Evolutionary conservation across 148 eudicot species (phyloP), one percentile per base, ranked within the genome.

Genomic region (Nyssa sinensis): DNA sequence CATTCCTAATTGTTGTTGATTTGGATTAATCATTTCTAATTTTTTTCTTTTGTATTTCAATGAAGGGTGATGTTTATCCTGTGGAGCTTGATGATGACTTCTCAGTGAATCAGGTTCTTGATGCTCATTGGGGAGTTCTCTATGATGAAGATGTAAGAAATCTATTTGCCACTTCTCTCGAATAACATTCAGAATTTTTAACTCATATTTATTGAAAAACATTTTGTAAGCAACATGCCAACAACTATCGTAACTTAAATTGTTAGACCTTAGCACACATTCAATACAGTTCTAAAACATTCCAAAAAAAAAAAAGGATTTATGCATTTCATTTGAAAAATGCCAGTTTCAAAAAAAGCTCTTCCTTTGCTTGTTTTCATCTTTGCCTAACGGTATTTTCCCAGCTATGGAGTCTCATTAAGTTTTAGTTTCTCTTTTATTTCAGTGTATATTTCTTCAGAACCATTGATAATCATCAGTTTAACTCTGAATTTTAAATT

Each of bases 31-130:
- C 9, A 13, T 62, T 80, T n/a, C 31, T 35, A 19, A 14, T 64
- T 32, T 72, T 66, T 5, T 30, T 64, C 33, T 58, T 57, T 69
- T 71, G 59, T 63, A n/a, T 71, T 76, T 75, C 16, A 28, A 47
- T 86, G 82, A 68, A 93, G 98, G 98, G 97, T 72, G 98, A 93
- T 83, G 98, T 93, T 60, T 93, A 93, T 88, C 98, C 97, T 13
- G 97, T 91, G 91, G 97, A 91, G 80, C 79, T 83, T 37, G 77
- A 79, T 25, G 85, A 88, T 73, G 74, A 65, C 75, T 77, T 79
- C 62, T 66, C 74, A 49, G 60, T 73, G 63, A 81, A 85, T 84
- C 86, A 85, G 84, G 90, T 93, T 73, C 98, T 93, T 72, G 98
- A 93, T 85, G 94, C 98, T 68, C 87, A 93, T 74, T 93, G 98